Base-by-base conservation (phyloP, 2,329 filamentous ascomycete species). In the Pleomassaria siparia region DNA sequence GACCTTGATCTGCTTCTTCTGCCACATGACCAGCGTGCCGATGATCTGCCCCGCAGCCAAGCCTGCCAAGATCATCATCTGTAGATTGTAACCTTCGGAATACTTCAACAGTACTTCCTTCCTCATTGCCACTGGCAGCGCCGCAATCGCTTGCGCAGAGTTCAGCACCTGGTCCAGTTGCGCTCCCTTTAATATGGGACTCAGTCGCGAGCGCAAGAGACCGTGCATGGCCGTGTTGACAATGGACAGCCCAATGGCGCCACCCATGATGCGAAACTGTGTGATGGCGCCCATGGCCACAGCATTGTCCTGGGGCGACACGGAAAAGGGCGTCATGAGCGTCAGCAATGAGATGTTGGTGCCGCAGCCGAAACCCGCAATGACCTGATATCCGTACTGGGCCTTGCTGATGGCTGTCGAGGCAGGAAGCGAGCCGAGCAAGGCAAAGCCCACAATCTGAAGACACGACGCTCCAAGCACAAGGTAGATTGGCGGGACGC, bases 61-160 rank as follows among this genome's bases (percentile, higher is more conserved):
- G 2, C 43, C 55, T 13, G 49, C 46, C 8, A 57, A 13, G 22
- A 58, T 37, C 22, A 30, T 46, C 45, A 58, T 52, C 40, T 58
- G 55, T 3, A 54, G 24, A 41, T 58, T 54, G 30, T 50, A 58
- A 2, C 46, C 49, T 10, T 56, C 29, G 5, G 47, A 39, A 26
- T 47, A 28, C 4, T 45, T 47, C 3, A 3, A 11, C 15, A 8
- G 41, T 8, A 47, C 21, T 40, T 11, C 21, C 7, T 30, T 26
- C n/a, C 26, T 30, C 13, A 33, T 4, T 7, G 30, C 28, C 12
- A n/a, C 5, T 2, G 33, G 11, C 8, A 28, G 20, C 16, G 15
- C 30, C 8, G 10, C 15, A n/a, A 37, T 10, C 5, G 42, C n/a
- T n/a, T 25, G 9, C 29, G 32, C 15, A 11, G 28, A 25, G 13